Conservation (phyloP, 2,329 filamentous ascomycete species). For the Graphilbum sp. region DNA sequence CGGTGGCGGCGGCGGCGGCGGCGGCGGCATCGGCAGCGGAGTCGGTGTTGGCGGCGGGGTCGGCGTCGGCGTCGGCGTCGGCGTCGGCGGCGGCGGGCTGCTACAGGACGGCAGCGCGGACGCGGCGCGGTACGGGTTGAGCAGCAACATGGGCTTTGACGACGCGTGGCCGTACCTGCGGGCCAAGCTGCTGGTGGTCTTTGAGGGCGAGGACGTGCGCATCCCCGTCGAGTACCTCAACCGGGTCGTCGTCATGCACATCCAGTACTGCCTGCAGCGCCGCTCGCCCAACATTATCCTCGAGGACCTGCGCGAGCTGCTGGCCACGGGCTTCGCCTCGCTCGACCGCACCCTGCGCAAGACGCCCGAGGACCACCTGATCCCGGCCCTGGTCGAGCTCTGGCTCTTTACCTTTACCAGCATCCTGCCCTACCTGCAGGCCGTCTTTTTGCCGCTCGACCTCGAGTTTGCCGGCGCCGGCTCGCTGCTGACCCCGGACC, state of each 20-base stretch:
- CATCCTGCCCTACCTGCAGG: conserved; percentile 85
- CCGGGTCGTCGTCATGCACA: conserved; percentile 59
- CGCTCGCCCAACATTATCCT: conserved; percentile 54
- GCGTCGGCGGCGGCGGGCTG: conserved; percentile 26
- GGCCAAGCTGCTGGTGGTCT: conserved; percentile 59
- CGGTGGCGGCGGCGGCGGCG: conserved; percentile 29
- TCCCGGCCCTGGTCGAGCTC: conserved; percentile 77
- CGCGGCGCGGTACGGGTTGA: conserved; percentile 41
- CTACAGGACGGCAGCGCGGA: conserved; percentile 33
- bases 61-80: conserved; percentile 26
- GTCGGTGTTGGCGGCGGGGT: no score
- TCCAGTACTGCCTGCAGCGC: conserved; percentile 61
- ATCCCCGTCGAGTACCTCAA: conserved; percentile 78
- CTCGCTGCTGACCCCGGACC: conserved; percentile 56
- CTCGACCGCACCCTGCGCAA: conserved; percentile 69
- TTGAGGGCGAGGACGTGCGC: conserved; percentile 64
- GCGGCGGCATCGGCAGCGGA: no score
- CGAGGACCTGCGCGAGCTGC: conserved; percentile 59
- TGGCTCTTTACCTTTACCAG: conserved; percentile 89
- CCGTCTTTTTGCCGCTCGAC: conserved; percentile 84
- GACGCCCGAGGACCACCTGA: conserved; percentile 72
- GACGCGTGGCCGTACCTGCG: conserved; percentile 74
- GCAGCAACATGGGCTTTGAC: conserved; percentile 52
- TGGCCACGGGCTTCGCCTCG: conserved; percentile 68
- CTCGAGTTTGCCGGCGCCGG: conserved; percentile 82